Percentiles rank a stretch among this genome's conserved stretches.
phyloP scores from a whole-genome alignment of 192 early-diverging fungal species.

The Backusella luteola region DNA sequence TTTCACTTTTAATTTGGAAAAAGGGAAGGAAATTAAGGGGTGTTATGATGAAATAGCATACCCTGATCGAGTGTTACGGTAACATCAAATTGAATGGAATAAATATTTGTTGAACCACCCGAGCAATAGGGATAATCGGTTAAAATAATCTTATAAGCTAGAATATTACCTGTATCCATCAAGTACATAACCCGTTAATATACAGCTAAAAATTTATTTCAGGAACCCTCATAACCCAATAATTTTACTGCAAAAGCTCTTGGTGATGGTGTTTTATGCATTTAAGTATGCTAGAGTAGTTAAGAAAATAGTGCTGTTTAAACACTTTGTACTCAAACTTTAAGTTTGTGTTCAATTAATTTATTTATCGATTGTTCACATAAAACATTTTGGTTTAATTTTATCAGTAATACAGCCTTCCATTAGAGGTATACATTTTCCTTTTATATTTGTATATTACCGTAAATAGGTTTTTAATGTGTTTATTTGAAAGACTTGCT shows the following conservation, averaged over 20 bases:
- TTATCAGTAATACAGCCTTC: not conserved
- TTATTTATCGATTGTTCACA: not conserved
- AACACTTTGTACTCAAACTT: not conserved
- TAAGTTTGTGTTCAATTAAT: conserved; percentile 1
- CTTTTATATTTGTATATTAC: not conserved
- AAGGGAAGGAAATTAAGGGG: not conserved
- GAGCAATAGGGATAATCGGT: not conserved
- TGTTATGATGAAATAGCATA: not conserved
- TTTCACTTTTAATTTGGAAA: not conserved
- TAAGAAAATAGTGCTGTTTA: not conserved
- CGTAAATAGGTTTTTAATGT: not conserved
- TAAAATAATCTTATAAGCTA: not conserved
- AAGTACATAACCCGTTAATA: not conserved
- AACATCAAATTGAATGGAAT: not conserved
- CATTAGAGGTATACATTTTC: not conserved
- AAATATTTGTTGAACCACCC: not conserved
- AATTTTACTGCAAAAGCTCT: not conserved
- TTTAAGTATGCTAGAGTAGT: not conserved
- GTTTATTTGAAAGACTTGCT: not conserved
- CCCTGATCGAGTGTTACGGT: not conserved
- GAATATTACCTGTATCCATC: not conserved
- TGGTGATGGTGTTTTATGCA: not conserved
- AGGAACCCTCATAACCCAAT: not conserved
- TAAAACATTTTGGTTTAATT: not conserved
- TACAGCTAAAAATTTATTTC: not conserved